These are phyloP conservation scores for Neofusicoccum parvum DNA, from an alignment of 2,329 filamentous ascomycete species.

Conservation along the genomic window DNA sequence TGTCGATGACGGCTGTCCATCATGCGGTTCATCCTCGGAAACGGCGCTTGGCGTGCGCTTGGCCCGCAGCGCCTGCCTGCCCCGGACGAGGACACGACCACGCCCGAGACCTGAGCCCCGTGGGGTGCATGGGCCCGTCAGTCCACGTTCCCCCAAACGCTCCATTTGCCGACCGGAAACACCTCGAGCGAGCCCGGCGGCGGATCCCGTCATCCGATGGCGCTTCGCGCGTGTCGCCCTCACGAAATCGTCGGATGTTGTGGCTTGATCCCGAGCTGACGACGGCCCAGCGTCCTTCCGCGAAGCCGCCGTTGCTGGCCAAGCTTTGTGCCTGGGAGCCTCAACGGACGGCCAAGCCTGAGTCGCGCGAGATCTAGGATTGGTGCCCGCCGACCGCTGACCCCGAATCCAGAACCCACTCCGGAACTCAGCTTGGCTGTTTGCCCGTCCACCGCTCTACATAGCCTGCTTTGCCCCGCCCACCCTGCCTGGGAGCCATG, in stretches of 20 bases:
- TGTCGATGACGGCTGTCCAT: neutral
- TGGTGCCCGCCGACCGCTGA: neutral
- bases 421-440: neutral
- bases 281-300: neutral
- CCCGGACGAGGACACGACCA: neutral
- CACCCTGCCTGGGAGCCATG: neutral
- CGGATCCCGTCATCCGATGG: neutral
- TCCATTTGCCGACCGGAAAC: neutral
- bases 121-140: conserved; percentile 4
- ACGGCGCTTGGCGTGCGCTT: conserved; percentile 1
- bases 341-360: neutral
- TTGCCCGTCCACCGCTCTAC: neutral
- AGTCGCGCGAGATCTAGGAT: neutral
- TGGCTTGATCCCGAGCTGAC: neutral
- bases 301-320: neutral
- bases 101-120: neutral
- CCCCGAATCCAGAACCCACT: neutral
- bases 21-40: neutral
- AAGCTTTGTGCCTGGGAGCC: conserved; percentile 7
- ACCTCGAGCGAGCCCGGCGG: neutral
- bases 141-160: neutral
- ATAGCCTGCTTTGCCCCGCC: neutral
- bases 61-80: neutral
- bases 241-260: neutral
- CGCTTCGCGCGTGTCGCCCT: neutral